These are phyloP conservation scores for Emmonsiellopsis sp. DNA, from an alignment of 2,329 filamentous ascomycete genomes.

Conservation along the genomic window DNA sequence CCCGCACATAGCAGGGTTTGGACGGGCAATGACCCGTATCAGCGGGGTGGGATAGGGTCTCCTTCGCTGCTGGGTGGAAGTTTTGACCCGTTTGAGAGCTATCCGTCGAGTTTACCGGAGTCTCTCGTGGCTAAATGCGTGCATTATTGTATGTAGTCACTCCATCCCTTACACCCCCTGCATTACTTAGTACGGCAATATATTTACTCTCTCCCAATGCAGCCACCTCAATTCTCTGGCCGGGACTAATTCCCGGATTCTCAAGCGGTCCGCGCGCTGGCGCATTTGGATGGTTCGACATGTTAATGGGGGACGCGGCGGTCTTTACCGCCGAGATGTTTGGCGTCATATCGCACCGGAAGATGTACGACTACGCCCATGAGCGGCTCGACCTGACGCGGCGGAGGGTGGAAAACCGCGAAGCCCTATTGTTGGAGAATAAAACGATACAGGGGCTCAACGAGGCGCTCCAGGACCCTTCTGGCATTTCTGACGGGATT, in stretches of 20 bases:
- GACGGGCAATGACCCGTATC: too few relatives aligned
- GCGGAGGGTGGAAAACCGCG: not conserved
- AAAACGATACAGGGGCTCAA: conserved; percentile 3
- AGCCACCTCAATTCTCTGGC: not conserved
- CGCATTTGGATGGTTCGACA: not conserved
- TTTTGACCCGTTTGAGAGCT: not conserved
- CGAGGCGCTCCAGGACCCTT: conserved; percentile 1
- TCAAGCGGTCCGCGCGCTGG: not conserved
- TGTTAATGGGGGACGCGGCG: not conserved
- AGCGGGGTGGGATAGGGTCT: too few relatives aligned
- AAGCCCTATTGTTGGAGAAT: not conserved
- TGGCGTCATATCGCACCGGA: not conserved
- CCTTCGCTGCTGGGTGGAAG: too few relatives aligned
- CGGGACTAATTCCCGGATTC: not conserved
- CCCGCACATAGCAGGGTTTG: too few relatives aligned
- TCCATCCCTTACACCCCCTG: not conserved
- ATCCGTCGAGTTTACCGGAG: not conserved
- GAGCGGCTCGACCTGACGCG: not conserved
- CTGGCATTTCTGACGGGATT: conserved; percentile 7
- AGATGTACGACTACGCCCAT: not conserved
- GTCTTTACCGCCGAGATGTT: not conserved
- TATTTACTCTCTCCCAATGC: not conserved
- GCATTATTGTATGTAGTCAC: not conserved
- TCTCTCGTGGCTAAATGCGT: not conserved
- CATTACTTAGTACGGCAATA: not conserved